A percentile compares a stretch with the other conserved stretches of the same genome.
Evolutionary conservation across 805 yeast species (phyloP).

Genomic region (Zygotorulaspora chibaensis): DNA sequence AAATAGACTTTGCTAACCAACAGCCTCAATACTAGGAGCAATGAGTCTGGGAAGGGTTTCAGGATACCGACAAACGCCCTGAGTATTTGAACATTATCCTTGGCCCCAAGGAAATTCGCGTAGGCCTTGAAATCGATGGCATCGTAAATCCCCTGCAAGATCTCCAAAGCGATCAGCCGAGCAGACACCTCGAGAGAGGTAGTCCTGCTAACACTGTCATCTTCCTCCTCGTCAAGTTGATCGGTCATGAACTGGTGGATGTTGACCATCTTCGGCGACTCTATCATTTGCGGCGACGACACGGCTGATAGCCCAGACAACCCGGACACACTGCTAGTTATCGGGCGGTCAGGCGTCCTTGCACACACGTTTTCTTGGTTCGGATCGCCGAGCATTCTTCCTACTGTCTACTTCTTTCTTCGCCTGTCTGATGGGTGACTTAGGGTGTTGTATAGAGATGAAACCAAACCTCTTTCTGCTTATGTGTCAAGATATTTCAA

Average conservation of each 20-base stretch:
- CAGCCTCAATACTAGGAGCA: constrained; percentile 52
- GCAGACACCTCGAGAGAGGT: neutral
- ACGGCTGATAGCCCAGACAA: neutral
- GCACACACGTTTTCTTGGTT: too few relatives aligned
- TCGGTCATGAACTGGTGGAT: constrained; percentile 15
- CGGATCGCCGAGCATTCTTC: too few relatives aligned
- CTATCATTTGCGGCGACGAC: constrained; percentile 12
- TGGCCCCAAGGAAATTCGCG: constrained; percentile 39
- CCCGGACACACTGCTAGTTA: too few relatives aligned
- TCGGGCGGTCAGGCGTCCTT: too few relatives aligned
- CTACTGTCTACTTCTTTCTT: too few relatives aligned
- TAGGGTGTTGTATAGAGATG: too few relatives aligned
- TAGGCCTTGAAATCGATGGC: constrained; percentile 40
- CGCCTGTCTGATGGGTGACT: too few relatives aligned
- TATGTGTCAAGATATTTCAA: too few relatives aligned
- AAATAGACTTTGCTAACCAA: constrained; percentile 66
- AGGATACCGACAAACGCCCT: constrained; percentile 38
- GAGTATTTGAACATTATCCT: constrained; percentile 30
- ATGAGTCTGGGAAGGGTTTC: constrained; percentile 44
- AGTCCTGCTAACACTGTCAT: neutral
- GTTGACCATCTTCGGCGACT: constrained; percentile 22
- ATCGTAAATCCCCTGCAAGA: constrained; percentile 33
- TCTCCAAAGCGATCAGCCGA: constrained; percentile 29
- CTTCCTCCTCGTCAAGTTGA: constrained; percentile 3
- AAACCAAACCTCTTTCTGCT: too few relatives aligned